Evolutionary conservation across 768 basidiomycete genomes (phyloP), one percentile per base, ranked within the genome.

Genomic region (Punctularia strigosozonata): DNA sequence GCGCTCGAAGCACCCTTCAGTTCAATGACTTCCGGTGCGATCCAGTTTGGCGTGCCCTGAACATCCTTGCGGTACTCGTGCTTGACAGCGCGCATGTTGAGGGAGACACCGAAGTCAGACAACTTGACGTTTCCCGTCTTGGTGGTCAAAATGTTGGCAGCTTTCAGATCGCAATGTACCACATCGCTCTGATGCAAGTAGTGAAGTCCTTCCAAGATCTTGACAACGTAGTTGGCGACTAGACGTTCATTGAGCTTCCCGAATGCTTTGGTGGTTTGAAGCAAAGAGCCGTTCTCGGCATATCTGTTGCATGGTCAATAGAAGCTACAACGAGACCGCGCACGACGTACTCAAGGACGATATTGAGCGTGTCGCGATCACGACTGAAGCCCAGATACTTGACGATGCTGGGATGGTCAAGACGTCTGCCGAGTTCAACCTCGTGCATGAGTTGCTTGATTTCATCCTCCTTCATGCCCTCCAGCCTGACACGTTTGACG

Each of bases 11-110:
- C 87, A 3, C 92, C 92, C 56, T 90, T 84, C 40, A 98, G 73
- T 55, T 90, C 82, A 45, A 99, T 98, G 37, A 97, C 87, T 59
- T 99, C 94, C 2, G 94, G 94, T 8, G 92, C 92, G 91, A 99
- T 98, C 94, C 94, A 99, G 52, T 97, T 94, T 12, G 94, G 94
- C 7, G 94, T 99, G 7, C 94, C 94, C 6, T 85, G 81, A 20
- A 89, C 83, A 49, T 84, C 85, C 54, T 85, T 80, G n/a, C n/a
- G n/a, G 48, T 76, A 80, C 52, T 87, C 83, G 19, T 75, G 70
- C 50, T 82, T 83, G 73, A 98, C 78, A 1, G 90, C 90, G 34
- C 87, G 78, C 50, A 97, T 71, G 57, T 94, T 95, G 44, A 98
- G 78, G 18, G 92, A 97, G 12, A 98, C 94, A 33, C 94, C 94